Evolutionary conservation across 2,329 filamentous ascomycete species (phyloP).

Genomic region (Ophiostoma sp.): DNA sequence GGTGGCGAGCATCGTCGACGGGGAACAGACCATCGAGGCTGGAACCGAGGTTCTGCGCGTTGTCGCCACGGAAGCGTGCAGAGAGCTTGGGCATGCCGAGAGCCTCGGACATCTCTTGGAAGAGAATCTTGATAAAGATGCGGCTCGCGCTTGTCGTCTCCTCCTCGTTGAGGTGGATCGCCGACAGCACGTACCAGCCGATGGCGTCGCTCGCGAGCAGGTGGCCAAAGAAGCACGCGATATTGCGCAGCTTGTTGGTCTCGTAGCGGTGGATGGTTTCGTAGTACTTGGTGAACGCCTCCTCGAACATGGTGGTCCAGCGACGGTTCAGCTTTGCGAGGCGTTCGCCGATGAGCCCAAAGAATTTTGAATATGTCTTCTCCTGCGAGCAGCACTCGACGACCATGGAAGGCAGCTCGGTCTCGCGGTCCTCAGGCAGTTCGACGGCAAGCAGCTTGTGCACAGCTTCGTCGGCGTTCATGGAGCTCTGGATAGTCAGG

Average conservation of each 20-base stretch:
- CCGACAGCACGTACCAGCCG: slow-evolving; percentile 82
- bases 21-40: slow-evolving; percentile 85
- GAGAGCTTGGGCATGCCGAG: slow-evolving; percentile 77
- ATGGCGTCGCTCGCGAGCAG: slow-evolving; percentile 82
- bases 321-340: slow-evolving; percentile 94
- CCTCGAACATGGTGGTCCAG: slow-evolving; percentile 90
- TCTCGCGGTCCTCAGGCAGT: slow-evolving; percentile 77
- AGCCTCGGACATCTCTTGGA: slow-evolving; percentile 84
- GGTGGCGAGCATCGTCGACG: slow-evolving; percentile 79
- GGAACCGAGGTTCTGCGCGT: slow-evolving; percentile 50
- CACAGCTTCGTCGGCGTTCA: slow-evolving; percentile 92
- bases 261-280: slow-evolving; percentile 96
- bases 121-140: slow-evolving; percentile 97
- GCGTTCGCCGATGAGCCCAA: slow-evolving; percentile 85
- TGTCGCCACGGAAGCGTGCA: slow-evolving; percentile 68
- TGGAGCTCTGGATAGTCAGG: slow-evolving; percentile 93
- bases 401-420: slow-evolving; percentile 91
- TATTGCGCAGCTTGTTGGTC: slow-evolving; percentile 89
- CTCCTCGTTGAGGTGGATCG: slow-evolving; percentile 88
- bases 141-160: slow-evolving; percentile 94
- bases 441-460: slow-evolving; percentile 96
- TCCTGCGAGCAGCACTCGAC: slow-evolving; percentile 96
- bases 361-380: slow-evolving; percentile 96
- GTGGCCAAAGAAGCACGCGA: slow-evolving; percentile 91
- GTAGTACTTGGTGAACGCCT: slow-evolving; percentile 87